These are phyloP conservation scores for Gynochthodes officinalis DNA, from an alignment of 257 asterid species.

Conservation along the genomic window DNA sequence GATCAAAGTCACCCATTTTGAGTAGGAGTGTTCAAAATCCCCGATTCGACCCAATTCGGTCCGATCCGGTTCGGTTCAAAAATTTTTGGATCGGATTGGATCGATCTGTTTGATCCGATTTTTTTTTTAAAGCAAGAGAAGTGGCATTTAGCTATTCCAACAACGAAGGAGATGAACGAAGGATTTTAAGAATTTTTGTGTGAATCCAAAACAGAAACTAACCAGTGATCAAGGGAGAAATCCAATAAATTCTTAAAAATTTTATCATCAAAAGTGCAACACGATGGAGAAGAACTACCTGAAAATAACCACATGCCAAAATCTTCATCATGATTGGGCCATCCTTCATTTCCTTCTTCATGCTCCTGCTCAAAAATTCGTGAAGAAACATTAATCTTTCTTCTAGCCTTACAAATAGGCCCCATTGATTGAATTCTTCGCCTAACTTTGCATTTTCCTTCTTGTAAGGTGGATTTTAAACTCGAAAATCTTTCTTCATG, in stretches of 20 bases:
- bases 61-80: no score
- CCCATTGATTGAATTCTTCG: conserved; percentile 3
- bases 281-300: conserved; percentile 19
- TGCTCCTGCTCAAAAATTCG: background rate
- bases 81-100: no score
- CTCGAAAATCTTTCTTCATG: background rate
- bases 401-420: conserved; percentile 15
- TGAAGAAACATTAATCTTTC: background rate
- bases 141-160: no score
- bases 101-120: no score
- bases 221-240: conserved; percentile 16
- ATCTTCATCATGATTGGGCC: conserved; percentile 7
- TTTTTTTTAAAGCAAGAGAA: no score
- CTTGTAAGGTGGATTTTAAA: background rate
- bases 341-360: conserved; percentile 5
- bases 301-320: conserved; percentile 15
- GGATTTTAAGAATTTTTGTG: background rate
- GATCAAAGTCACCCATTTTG: no score
- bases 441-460: background rate
- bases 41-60: no score
- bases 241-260: conserved; percentile 8
- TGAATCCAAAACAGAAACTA: conserved; percentile 5
- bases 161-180: no score
- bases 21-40: no score
- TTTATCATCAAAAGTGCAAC: conserved; percentile 14